Conservation (phyloP, 345 rosid species). For the Geranium rotundifolium region DNA sequence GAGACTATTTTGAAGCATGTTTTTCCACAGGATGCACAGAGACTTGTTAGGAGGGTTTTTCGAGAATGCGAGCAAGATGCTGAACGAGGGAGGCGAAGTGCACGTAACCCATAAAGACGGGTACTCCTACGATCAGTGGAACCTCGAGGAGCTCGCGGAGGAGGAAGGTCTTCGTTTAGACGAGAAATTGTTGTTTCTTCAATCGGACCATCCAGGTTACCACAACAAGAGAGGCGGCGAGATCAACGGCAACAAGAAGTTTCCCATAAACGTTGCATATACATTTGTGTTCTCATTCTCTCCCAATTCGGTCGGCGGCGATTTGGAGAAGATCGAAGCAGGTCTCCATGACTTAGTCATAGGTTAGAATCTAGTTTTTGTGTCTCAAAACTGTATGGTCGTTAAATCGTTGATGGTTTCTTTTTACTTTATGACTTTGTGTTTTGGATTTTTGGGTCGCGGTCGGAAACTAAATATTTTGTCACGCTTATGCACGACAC, state of each 20-base stretch:
- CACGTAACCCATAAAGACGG: conserved; percentile 7
- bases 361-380: too few relatives aligned
- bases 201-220: conserved; percentile 5
- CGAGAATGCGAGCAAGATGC: conserved; percentile 1
- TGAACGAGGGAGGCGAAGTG: conserved; percentile 4
- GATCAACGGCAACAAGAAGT: conserved; percentile 2
- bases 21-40: conserved; percentile 2
- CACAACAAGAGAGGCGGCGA: conserved; percentile 3
- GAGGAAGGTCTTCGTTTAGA: neutral
- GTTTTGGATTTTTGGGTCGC: too few relatives aligned
- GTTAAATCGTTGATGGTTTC: too few relatives aligned
- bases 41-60: conserved; percentile 1
- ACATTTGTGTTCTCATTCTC: conserved; percentile 7
- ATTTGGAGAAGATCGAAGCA: too few relatives aligned
- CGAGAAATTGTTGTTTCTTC: conserved; percentile 2
- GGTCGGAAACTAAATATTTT: too few relatives aligned
- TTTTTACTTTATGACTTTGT: too few relatives aligned
- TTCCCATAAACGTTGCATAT: neutral
- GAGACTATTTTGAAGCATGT: too few relatives aligned
- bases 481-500: too few relatives aligned
- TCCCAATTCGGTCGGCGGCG: too few relatives aligned
- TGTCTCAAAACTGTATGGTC: too few relatives aligned
- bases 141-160: conserved; percentile 1
- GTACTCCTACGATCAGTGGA: conserved; percentile 2
- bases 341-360: too few relatives aligned